phyloP scores from a whole-genome alignment of 2,329 filamentous ascomycete genomes.

The Cladorrhinum sp. region DNA sequence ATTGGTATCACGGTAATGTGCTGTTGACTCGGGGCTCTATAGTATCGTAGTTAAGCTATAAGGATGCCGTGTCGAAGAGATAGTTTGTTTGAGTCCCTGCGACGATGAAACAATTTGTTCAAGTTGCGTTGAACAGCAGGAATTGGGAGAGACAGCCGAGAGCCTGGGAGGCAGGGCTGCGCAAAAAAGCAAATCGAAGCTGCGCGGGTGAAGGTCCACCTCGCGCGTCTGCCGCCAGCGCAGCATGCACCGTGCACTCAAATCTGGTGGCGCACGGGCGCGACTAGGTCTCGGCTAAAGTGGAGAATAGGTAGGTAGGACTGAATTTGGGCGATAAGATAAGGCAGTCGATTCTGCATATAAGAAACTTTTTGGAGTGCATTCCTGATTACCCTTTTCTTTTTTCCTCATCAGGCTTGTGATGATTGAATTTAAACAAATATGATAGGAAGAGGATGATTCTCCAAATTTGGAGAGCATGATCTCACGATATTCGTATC shows the following conservation, averaged over 20 bases:
- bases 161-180: not conserved
- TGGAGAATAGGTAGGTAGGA: not conserved
- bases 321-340: slow-evolving; percentile 1
- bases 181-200: slow-evolving; percentile 17
- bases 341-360: slow-evolving; percentile 23
- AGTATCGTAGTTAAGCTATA: not conserved
- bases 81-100: not conserved
- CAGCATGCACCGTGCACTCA: not conserved
- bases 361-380: slow-evolving; percentile 17
- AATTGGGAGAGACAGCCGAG: slow-evolving; percentile 12
- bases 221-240: slow-evolving; percentile 7
- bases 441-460: slow-evolving; percentile 71
- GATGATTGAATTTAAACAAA: slow-evolving; percentile 56
- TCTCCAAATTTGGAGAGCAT: slow-evolving; percentile 49
- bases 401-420: slow-evolving; percentile 47
- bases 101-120: not conserved
- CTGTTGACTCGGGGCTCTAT: not conserved
- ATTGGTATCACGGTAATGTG: not conserved
- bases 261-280: not conserved
- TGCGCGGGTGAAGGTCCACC: slow-evolving; percentile 11
- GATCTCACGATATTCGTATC: slow-evolving; percentile 59
- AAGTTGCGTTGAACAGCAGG: not conserved
- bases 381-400: slow-evolving; percentile 25
- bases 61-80: not conserved
- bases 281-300: not conserved